Conservation (phyloP, 305 asterid species). For the Solanum chacoense region DNA sequence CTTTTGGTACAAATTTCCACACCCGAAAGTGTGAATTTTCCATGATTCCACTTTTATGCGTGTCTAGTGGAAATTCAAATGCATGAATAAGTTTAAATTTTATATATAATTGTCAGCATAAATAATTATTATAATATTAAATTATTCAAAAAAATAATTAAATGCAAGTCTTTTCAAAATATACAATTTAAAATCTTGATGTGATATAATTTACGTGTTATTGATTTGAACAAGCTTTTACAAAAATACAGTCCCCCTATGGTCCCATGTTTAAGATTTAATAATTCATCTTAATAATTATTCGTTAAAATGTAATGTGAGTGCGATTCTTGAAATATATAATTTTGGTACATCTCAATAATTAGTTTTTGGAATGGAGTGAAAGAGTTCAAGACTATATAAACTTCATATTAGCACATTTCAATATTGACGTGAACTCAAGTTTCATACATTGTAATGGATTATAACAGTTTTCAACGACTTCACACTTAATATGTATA, state of each 20-base stretch:
- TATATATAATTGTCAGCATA: not conserved
- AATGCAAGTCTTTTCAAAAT: not conserved
- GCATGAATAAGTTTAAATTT: not conserved
- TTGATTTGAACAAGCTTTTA: not conserved
- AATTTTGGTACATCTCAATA: not conserved
- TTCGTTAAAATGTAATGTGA: not conserved
- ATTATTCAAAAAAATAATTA: not conserved
- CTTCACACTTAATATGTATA: not conserved
- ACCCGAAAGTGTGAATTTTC: not conserved
- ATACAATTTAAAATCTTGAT: not conserved
- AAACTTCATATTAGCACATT: not conserved
- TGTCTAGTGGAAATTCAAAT: not conserved
- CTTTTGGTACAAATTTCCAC: not conserved
- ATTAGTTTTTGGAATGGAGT: too few species aligned
- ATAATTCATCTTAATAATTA: not conserved
- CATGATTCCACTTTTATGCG: not conserved
- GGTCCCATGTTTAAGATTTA: not conserved
- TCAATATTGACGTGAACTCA: not conserved
- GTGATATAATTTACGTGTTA: not conserved
- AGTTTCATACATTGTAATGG: too few species aligned
- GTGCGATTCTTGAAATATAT: not conserved
- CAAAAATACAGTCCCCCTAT: not conserved
- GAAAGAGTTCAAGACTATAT: not conserved
- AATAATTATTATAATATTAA: not conserved
- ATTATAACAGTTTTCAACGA: not conserved